phyloP scores from a whole-genome alignment of 2,329 filamentous ascomycete species.

The Arthroderma sp. region DNA sequence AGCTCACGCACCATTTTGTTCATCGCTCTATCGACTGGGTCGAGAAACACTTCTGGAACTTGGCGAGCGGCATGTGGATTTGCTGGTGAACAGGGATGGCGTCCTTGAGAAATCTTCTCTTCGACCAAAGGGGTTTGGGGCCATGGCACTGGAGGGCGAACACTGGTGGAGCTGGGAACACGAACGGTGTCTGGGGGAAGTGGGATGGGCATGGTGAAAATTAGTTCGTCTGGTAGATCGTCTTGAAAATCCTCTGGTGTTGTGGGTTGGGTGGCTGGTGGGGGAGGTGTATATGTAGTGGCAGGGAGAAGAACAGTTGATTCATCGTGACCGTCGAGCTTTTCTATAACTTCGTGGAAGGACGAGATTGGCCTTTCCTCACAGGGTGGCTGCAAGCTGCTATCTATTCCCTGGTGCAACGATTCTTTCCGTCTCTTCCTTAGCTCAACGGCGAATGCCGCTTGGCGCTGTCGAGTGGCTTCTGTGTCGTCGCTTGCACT shows the following conservation, averaged over 20 bases:
- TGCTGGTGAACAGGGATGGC: conserved; percentile 10
- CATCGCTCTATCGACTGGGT: conserved; percentile 45
- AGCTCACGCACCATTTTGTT: conserved; percentile 43
- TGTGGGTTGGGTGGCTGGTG: background rate
- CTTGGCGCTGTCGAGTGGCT: conserved; percentile 18
- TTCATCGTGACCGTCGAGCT: conserved; percentile 16
- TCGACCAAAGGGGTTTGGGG: conserved; percentile 8
- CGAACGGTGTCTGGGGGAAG: background rate
- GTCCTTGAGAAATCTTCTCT: conserved; percentile 11
- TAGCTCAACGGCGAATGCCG: conserved; percentile 22
- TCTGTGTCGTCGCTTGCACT: background rate
- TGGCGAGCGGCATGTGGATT: conserved; percentile 14
- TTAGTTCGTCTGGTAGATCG: no score
- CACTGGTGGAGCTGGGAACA: background rate
- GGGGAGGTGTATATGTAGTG: background rate
- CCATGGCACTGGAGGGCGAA: background rate
- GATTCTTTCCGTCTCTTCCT: conserved; percentile 16
- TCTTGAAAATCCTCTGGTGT: no score
- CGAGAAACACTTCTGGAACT: conserved; percentile 24
- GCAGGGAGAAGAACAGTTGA: background rate
- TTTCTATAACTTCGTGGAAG: conserved; percentile 24
- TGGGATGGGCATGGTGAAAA: background rate
- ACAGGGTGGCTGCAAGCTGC: conserved; percentile 8
- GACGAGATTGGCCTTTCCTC: conserved; percentile 28
- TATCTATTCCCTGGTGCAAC: conserved; percentile 4